A percentile compares a stretch with the other conserved stretches of the same genome.
Evolutionary conservation across 345 rosid species (phyloP).

Genomic region (Citrus sp.): DNA sequence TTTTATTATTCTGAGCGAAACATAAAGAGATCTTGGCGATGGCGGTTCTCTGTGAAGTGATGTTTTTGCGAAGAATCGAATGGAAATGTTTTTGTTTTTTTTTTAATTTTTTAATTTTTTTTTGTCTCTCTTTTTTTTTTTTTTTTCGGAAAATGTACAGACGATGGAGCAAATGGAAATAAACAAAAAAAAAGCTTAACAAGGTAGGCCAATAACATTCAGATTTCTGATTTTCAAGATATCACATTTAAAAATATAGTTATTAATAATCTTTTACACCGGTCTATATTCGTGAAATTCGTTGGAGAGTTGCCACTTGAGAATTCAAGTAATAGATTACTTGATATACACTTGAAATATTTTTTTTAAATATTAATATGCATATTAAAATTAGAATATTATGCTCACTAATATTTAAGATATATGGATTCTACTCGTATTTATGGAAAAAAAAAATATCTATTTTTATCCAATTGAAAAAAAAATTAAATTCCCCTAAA

Average conservation of each 20-base stretch:
- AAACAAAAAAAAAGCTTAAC: no score
- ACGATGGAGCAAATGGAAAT: no score
- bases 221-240: background rate
- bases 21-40: constrained; percentile 11
- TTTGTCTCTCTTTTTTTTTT: background rate
- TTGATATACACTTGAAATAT: no score
- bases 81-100: background rate
- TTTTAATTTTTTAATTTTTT: background rate
- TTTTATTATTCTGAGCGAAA: background rate
- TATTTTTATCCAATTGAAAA: no score
- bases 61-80: background rate
- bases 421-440: no score
- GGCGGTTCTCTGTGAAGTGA: constrained; percentile 2
- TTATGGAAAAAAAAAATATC: rapidly evolving
- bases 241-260: background rate
- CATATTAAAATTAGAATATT: no score
- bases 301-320: background rate
- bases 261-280: no score
- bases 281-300: background rate
- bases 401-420: no score
- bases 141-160: background rate
- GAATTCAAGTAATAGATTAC: background rate
- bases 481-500: no score
- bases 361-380: no score
- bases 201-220: background rate